Evolutionary conservation across 1,284 basidiomycete species (phyloP).

Genomic region (Taiwanofungus camphoratus): DNA sequence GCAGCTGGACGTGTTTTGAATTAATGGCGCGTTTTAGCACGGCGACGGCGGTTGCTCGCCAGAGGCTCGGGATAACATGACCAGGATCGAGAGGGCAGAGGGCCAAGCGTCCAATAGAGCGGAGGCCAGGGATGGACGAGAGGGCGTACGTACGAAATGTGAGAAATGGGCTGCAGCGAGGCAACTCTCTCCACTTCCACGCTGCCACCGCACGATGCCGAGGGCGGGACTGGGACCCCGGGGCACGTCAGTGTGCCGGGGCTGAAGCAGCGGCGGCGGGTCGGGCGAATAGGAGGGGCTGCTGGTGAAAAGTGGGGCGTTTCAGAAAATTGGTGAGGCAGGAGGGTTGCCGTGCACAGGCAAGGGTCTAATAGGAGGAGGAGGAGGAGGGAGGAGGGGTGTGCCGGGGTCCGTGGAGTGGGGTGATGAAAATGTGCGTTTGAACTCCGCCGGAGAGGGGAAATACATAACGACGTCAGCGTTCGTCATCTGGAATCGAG

Average conservation of each 20-base stretch:
- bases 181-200: constrained; percentile 14
- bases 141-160: too few relatives aligned
- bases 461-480: constrained; percentile 32
- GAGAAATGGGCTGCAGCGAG: constrained; percentile 5
- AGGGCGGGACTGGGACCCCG: constrained; percentile 1
- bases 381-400: constrained; percentile 5
- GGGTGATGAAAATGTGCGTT: constrained; percentile 17
- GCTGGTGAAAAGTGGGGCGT: too few relatives aligned
- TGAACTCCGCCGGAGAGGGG: constrained; percentile 27
- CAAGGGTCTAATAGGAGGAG: background rate
- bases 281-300: background rate
- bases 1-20: too few relatives aligned
- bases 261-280: background rate
- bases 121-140: background rate
- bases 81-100: background rate
- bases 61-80: background rate
- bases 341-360: background rate
- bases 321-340: background rate
- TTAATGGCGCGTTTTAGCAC: too few relatives aligned
- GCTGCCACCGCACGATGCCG: constrained; percentile 6
- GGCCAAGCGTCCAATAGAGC: background rate
- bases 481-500: constrained; percentile 27
- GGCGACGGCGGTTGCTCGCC: too few relatives aligned
- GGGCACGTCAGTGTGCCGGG: background rate
- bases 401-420: constrained; percentile 13